Evolutionary conservation across 768 basidiomycete genomes (phyloP), one percentile per base, ranked within the genome.

Genomic region (Chalciporus piperatus): DNA sequence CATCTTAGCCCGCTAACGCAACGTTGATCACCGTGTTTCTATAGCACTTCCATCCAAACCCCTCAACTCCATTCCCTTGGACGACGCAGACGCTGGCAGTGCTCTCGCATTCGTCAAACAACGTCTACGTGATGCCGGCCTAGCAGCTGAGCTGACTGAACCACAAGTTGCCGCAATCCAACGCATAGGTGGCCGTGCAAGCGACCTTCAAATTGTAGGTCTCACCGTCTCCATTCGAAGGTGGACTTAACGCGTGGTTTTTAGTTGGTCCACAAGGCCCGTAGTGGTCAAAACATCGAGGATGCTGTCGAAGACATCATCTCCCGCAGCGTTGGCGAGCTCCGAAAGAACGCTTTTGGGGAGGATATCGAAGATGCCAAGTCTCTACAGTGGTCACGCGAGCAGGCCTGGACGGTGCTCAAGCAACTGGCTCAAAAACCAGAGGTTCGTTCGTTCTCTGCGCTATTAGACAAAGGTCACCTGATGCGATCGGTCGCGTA

Each of bases 261-360:
- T 19, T 55, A 93, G 90, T 71, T 98, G 30, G 83, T 95, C 11
- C 86, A 92, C 71, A 95, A 94, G 71, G 83, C 94, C 33, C 78
- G 84, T 19, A 84, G 76, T 44, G 89, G 92, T 2, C 80, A 82
- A 70, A 71, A 65, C 14, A 78, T 95, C 3, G 76, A 83, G 47
- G 89, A 88, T 35, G 92, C 92, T 1, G 89, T 97, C 6, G 90
- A 95, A 61, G 95, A 98, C 62, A 92, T 98, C 59, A 82, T 97
- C 53, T 70, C 71, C 19, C 80, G 90, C 14, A 86, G 85, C 30
- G 82, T 93, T 10, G 78, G 83, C 30, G 94, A 97, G 66, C 72
- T 98, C 45, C 76, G 89, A 42, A 98, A 98, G 77, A 87, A 81
- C 42, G 90, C 90, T 0, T 99, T 98, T 64, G 96, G 94, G 0